These are phyloP conservation scores for Brassica cretica DNA, from an alignment of 345 rosid species.

Conservation along the genomic window DNA sequence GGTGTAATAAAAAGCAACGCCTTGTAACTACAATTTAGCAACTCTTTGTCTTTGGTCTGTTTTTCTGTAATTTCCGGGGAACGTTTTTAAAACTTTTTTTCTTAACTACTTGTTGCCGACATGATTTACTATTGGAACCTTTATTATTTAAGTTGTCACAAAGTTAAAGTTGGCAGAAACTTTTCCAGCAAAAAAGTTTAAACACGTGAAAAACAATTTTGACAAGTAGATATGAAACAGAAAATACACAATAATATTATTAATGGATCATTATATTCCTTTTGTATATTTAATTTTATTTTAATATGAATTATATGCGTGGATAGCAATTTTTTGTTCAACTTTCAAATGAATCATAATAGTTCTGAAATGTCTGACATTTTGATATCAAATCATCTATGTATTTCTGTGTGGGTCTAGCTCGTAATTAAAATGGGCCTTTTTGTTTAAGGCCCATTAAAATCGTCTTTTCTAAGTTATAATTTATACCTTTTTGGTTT, in stretches of 20 bases:
- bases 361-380: background rate
- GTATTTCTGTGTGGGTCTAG: background rate
- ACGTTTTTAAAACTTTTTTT: background rate
- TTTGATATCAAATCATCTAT: background rate
- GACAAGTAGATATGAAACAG: too few species aligned
- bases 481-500: background rate
- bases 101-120: background rate
- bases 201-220: background rate
- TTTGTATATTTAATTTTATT: background rate
- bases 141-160: background rate
- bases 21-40: conserved; percentile 48
- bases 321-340: background rate
- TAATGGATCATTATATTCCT: too few species aligned
- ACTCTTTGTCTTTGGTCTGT: background rate
- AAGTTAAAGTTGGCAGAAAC: background rate
- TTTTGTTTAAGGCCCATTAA: conserved; percentile 4
- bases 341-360: background rate
- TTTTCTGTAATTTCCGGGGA: conserved; percentile 6
- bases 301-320: background rate
- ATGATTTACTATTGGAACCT: background rate
- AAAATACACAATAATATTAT: too few species aligned
- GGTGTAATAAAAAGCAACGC: conserved; percentile 72
- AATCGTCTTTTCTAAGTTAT: background rate
- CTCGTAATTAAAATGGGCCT: background rate
- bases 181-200: background rate